Conservation (phyloP, 805 yeast genomes). For the Teunomyces tritomae region DNA sequence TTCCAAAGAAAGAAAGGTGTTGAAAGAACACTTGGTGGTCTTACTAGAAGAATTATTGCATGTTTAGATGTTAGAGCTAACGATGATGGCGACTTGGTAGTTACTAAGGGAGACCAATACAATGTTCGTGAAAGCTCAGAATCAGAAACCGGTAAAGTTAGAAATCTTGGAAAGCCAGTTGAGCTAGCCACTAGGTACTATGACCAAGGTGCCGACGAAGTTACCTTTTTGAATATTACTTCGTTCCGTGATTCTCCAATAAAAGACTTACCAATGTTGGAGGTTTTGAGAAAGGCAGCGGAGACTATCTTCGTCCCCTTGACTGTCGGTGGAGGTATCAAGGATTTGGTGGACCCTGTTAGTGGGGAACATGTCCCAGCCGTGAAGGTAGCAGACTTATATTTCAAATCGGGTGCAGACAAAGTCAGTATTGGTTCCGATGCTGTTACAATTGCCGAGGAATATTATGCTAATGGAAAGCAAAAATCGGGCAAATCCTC, state of each 20-base stretch:
- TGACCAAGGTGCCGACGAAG: constrained; percentile 94
- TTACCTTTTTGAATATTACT: constrained; percentile 91
- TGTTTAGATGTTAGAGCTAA: constrained; percentile 96
- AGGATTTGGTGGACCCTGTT: constrained; percentile 83
- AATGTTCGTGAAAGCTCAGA: constrained; percentile 75
- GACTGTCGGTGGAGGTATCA: constrained; percentile 98
- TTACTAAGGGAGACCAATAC: constrained; percentile 97
- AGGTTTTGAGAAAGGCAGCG: constrained; percentile 79
- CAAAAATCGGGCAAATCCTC: constrained; percentile 74
- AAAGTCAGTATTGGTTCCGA: constrained; percentile 98
- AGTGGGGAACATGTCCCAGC: constrained; percentile 76
- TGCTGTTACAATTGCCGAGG: constrained; percentile 89
- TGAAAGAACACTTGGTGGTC: constrained; percentile 50
- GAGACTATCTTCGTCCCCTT: constrained; percentile 92
- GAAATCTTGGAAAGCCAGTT: constrained; percentile 96
- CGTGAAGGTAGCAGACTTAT: constrained; percentile 82
- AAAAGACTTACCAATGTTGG: constrained; percentile 92
- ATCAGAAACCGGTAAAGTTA: constrained; percentile 55
- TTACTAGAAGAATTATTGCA: constrained; percentile 90
- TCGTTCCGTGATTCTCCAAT: constrained; percentile 94
- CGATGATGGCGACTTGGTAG: constrained; percentile 93
- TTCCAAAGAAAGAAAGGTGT: constrained; percentile 22
- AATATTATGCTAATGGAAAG: constrained; percentile 59
- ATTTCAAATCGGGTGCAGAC: constrained; percentile 96
- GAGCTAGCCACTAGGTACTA: constrained; percentile 89